Evolutionary conservation across 202 grass and related monocot species (phyloP).

Genomic region (Dendrocalamus latiflorus): DNA sequence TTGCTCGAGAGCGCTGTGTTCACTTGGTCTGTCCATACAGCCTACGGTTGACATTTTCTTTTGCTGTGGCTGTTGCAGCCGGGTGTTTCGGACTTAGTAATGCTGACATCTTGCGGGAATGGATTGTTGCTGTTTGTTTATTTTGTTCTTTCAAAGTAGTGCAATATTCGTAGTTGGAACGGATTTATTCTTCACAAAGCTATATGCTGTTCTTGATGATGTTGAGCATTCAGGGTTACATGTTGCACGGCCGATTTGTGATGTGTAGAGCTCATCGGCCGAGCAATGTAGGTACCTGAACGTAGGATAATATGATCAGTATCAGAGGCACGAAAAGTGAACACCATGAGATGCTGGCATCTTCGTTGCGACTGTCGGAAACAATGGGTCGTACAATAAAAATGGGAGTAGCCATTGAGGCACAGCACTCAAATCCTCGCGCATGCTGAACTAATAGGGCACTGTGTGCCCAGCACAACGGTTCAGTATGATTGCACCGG

Average conservation of each 20-base stretch:
- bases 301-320: not conserved
- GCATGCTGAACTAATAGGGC: not conserved
- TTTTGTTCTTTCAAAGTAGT: not conserved
- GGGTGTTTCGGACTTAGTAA: not conserved
- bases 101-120: not conserved
- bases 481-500: no score
- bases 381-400: not conserved
- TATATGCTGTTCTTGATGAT: not conserved
- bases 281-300: not conserved
- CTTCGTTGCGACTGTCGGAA: not conserved
- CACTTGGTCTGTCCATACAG: not conserved
- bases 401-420: not conserved
- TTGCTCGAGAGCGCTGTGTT: not conserved
- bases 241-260: not conserved
- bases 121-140: not conserved
- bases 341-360: not conserved
- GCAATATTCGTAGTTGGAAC: not conserved
- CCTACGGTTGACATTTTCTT: not conserved
- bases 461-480: not conserved
- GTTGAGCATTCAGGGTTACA: no score
- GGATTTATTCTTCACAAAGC: not conserved
- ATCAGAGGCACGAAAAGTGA: not conserved
- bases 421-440: not conserved
- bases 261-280: not conserved
- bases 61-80: not conserved